Percentiles rank a stretch among this genome's conserved stretches.
Conservation (phyloP, 2,329 filamentous ascomycete genomes). For the Paraphaeosphaeria sporulosa region DNA sequence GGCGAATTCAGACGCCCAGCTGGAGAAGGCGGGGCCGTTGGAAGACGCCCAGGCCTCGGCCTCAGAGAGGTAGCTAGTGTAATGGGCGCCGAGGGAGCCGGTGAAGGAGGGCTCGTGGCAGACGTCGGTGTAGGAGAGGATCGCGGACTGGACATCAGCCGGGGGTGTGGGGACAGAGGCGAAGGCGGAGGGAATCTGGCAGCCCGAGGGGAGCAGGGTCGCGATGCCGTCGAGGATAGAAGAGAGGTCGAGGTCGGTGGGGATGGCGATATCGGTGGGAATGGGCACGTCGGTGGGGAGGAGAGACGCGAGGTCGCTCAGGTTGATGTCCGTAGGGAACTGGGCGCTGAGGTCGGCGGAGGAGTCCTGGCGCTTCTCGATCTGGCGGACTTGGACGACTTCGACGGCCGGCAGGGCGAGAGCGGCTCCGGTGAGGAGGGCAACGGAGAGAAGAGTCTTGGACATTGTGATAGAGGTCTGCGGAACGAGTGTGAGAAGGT, state of each 20-base stretch:
- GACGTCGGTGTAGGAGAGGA: slow-evolving; percentile 9
- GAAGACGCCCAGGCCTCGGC: slow-evolving; percentile 6
- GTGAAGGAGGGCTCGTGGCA: slow-evolving; percentile 14
- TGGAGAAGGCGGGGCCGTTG: slow-evolving; percentile 6
- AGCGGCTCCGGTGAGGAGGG: slow-evolving; percentile 9
- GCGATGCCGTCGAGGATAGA: slow-evolving; percentile 1
- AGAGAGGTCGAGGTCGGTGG: slow-evolving; percentile 1
- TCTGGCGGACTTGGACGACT: slow-evolving; percentile 17
- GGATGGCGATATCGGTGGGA: slow-evolving; percentile 6
- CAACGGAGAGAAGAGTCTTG: slow-evolving; percentile 1
- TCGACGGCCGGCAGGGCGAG: slow-evolving; percentile 14
- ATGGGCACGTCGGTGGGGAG: slow-evolving; percentile 1
- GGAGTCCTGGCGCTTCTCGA: slow-evolving; percentile 10
- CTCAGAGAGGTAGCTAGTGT: slow-evolving; percentile 13
- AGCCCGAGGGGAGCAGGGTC: slow-evolving; percentile 7
- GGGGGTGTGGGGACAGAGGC: slow-evolving; percentile 6
- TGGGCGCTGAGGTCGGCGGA: slow-evolving; percentile 4
- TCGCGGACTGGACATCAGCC: slow-evolving; percentile 9
- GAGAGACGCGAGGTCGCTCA: background rate
- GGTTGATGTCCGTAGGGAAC: slow-evolving; percentile 3
- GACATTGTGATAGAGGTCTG: slow-evolving; percentile 10
- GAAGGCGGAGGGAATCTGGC: slow-evolving; percentile 3
- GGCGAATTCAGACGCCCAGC: slow-evolving; percentile 8
- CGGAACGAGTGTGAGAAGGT: background rate
- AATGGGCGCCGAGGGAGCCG: slow-evolving; percentile 8